phyloP scores from a whole-genome alignment of 2,329 filamentous ascomycete species.

The Cladosporium velox region DNA sequence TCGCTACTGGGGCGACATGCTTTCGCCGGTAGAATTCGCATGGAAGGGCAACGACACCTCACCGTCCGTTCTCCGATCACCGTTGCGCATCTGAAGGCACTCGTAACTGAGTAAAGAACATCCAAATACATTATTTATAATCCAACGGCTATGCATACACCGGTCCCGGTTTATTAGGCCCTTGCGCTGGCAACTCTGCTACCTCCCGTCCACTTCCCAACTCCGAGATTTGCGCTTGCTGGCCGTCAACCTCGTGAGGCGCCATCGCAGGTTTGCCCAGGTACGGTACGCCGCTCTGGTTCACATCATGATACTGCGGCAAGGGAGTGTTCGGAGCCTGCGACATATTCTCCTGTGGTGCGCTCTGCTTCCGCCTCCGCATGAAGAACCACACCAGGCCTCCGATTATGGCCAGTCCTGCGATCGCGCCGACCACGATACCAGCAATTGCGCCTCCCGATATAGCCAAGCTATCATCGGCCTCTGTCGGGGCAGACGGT shows the following conservation, averaged over 20 bases:
- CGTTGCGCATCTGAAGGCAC: not conserved
- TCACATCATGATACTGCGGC: not conserved
- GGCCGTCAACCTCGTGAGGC: conserved; percentile 5
- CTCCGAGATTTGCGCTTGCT: conserved; percentile 2
- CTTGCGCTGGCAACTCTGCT: conserved; percentile 1
- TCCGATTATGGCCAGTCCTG: conserved; percentile 23
- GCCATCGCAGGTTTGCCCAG: conserved; percentile 10
- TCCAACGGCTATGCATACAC: not conserved
- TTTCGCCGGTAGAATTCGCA: not conserved
- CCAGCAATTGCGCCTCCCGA: conserved; percentile 41
- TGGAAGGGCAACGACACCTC: too few relatives aligned
- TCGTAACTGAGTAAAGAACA: not conserved
- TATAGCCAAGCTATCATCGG: conserved; percentile 27
- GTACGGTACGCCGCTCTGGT: conserved; percentile 3
- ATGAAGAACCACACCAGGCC: conserved; percentile 22
- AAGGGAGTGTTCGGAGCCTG: not conserved
- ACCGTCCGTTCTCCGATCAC: not conserved
- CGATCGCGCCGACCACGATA: conserved; percentile 40
- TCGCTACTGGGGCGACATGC: not conserved
- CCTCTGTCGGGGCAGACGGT: conserved; percentile 11
- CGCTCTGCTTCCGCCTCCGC: conserved; percentile 17
- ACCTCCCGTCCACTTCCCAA: not conserved
- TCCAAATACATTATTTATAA: not conserved
- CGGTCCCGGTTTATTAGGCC: not conserved
- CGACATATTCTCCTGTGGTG: not conserved